These are phyloP conservation scores for Anethum foeniculum DNA, from an alignment of 140 eudicot genomes.

Conservation along the genomic window DNA sequence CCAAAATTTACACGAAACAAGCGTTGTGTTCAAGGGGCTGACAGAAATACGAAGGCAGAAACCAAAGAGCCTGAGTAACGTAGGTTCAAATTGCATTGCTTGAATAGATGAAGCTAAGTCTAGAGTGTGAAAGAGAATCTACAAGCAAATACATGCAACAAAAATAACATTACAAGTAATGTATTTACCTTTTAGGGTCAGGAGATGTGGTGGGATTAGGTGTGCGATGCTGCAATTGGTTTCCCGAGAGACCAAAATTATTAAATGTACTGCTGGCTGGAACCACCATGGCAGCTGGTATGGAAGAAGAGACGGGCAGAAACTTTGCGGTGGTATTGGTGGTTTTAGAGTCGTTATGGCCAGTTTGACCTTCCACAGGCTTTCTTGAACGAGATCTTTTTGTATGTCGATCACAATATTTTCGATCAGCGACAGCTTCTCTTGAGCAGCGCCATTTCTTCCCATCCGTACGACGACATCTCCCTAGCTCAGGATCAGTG, in stretches of 20 bases:
- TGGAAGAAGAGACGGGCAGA: slow-evolving; percentile 10
- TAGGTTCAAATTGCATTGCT: not conserved
- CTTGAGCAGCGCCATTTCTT: slow-evolving; percentile 94
- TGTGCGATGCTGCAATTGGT: slow-evolving; percentile 27
- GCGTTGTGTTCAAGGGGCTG: not conserved
- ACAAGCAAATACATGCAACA: not conserved
- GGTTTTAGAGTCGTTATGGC: slow-evolving; percentile 50
- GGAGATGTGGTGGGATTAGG: slow-evolving; percentile 22
- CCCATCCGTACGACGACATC: slow-evolving; percentile 92
- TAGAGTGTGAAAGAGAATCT: not conserved
- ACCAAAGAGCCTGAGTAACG: slow-evolving; percentile 2
- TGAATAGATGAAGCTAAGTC: not conserved
- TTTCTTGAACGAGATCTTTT: slow-evolving; percentile 99
- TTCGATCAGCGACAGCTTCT: slow-evolving; percentile 76
- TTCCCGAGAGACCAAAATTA: slow-evolving; percentile 22
- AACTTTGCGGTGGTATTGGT: slow-evolving; percentile 22
- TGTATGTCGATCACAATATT: slow-evolving; percentile 84
- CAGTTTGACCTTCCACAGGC: slow-evolving; percentile 95
- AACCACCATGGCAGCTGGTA: slow-evolving; percentile 27
- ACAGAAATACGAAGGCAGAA: not conserved
- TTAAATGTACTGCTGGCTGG: slow-evolving; percentile 24
- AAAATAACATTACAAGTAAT: not conserved
- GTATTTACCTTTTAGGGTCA: slow-evolving; percentile 34
- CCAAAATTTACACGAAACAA: not conserved
- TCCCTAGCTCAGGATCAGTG: slow-evolving; percentile 87